These are phyloP conservation scores for Colletotrichum camelliae DNA, from an alignment of 2,329 filamentous ascomycete species.

Conservation along the genomic window DNA sequence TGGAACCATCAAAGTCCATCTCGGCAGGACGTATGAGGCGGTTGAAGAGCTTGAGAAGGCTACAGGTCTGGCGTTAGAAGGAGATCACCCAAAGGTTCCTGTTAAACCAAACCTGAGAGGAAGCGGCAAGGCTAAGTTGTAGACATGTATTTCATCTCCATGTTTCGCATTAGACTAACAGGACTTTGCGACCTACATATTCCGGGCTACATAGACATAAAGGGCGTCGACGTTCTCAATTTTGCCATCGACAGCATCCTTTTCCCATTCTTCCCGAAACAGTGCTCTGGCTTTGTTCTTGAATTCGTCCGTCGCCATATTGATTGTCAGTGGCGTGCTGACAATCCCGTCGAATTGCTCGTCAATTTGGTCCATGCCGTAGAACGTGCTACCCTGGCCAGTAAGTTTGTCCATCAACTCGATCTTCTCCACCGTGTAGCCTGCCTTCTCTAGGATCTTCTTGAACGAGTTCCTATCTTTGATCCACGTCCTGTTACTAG, in stretches of 20 bases:
- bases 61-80: constrained; percentile 70
- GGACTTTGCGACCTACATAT: not conserved
- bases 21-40: constrained; percentile 80
- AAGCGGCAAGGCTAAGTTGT: constrained; percentile 51
- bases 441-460: constrained; percentile 30
- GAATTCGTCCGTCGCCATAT: constrained; percentile 25
- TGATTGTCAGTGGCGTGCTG: constrained; percentile 25
- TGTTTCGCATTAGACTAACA: not conserved
- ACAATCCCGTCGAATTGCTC: constrained; percentile 31
- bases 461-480: constrained; percentile 31
- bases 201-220: constrained; percentile 35
- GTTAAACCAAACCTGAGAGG: constrained; percentile 40
- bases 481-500: constrained; percentile 34
- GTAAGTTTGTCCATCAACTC: constrained; percentile 29
- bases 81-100: constrained; percentile 56
- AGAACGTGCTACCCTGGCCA: constrained; percentile 27
- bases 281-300: constrained; percentile 26
- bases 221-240: constrained; percentile 31
- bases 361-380: constrained; percentile 31
- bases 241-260: constrained; percentile 31
- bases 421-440: constrained; percentile 30
- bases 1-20: constrained; percentile 80
- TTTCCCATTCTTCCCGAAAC: constrained; percentile 36
- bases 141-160: constrained; percentile 20
- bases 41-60: constrained; percentile 80